Evolutionary conservation across 768 basidiomycete species (phyloP).

Genomic region (Gautieria morchelliformis): DNA sequence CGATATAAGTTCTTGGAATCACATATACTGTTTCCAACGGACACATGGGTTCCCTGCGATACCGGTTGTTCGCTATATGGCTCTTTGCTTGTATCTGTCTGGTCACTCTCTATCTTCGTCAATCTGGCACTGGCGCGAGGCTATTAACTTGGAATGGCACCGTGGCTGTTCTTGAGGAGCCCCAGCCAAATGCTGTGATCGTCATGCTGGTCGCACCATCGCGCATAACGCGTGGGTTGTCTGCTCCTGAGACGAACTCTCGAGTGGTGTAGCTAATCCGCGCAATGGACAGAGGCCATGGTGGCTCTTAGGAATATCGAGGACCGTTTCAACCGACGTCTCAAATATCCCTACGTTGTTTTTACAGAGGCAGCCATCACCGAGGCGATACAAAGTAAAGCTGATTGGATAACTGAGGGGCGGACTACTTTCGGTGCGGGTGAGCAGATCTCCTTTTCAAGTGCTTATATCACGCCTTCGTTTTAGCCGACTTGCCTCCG

Average conservation of each 20-base stretch:
- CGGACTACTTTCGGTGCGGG: not conserved
- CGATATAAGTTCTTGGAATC: not conserved
- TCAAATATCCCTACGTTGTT: slow-evolving; percentile 6
- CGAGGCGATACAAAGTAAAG: not conserved
- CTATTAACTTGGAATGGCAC: not conserved
- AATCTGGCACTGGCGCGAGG: not conserved
- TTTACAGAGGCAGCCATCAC: slow-evolving; percentile 1
- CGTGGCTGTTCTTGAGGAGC: not conserved
- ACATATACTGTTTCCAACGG: not conserved
- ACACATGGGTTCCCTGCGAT: not conserved
- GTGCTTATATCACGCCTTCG: not conserved
- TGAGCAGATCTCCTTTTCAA: not conserved
- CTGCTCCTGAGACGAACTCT: not conserved
- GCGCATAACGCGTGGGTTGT: not conserved
- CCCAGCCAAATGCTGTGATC: slow-evolving; percentile 5
- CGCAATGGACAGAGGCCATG: slow-evolving; percentile 1
- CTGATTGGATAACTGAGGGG: not conserved
- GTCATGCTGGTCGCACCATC: slow-evolving; percentile 6
- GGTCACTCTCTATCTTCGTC: not conserved
- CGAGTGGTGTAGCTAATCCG: not conserved
- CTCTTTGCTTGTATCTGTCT: not conserved
- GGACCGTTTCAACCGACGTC: slow-evolving; percentile 3
- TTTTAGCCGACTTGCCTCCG: not conserved
- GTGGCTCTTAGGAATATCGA: slow-evolving; percentile 3
- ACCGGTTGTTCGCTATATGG: not conserved